Evolutionary conservation across 768 basidiomycete species (phyloP).

Genomic region (Tulasnella sp.): DNA sequence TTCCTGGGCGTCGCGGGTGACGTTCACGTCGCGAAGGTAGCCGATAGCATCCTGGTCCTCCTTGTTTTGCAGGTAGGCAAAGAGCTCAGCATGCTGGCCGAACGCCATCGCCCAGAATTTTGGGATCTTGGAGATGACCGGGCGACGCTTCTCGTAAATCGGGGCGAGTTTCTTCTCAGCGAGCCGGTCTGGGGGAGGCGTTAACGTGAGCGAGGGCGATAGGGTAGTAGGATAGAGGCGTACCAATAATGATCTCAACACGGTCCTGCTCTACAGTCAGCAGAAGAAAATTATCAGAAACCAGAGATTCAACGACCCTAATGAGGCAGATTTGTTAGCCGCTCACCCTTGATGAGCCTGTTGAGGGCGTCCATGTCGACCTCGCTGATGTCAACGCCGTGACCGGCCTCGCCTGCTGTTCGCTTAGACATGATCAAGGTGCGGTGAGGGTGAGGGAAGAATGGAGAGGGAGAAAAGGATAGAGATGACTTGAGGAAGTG

Average conservation of each 20-base stretch:
- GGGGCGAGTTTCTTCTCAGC: not conserved
- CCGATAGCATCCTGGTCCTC: slow-evolving; percentile 78
- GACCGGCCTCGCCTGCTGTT: slow-evolving; percentile 1
- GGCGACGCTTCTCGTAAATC: slow-evolving; percentile 66
- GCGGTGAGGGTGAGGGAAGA: slow-evolving; percentile 3
- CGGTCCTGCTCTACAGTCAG: slow-evolving; percentile 7
- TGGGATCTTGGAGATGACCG: slow-evolving; percentile 58
- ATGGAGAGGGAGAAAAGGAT: not conserved
- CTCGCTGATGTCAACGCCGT: slow-evolving; percentile 11
- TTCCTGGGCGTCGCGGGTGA: slow-evolving; percentile 67
- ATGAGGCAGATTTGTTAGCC: not conserved
- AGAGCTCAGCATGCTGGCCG: slow-evolving; percentile 64
- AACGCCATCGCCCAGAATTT: slow-evolving; percentile 84
- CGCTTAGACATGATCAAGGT: slow-evolving; percentile 1
- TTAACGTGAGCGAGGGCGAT: not conserved
- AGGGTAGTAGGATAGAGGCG: not conserved
- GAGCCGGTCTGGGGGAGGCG: slow-evolving; percentile 20
- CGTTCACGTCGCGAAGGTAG: slow-evolving; percentile 82
- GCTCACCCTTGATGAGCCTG: not conserved
- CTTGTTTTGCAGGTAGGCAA: slow-evolving; percentile 63
- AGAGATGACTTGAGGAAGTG: not conserved
- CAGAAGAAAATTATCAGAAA: not conserved
- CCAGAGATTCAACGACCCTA: not conserved
- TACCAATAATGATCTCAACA: slow-evolving; percentile 12
- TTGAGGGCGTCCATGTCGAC: not conserved